Conservation (phyloP, 1,139 yeast species). For the Meyerozyma smithsonii region DNA sequence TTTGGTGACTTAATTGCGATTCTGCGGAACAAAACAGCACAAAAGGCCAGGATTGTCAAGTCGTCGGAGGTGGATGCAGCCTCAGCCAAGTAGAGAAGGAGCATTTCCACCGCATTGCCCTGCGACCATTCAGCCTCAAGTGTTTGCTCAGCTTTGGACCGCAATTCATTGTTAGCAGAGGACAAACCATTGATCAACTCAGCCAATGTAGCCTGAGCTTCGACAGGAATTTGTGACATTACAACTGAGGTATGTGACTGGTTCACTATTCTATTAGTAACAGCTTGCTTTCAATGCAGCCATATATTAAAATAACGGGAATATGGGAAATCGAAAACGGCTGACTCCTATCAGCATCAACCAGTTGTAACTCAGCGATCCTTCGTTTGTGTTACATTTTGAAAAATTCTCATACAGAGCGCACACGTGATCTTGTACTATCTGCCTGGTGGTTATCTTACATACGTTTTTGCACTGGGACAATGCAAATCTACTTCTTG, state of each 20-base stretch:
- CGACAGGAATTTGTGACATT: slow-evolving; percentile 64
- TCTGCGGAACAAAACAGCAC: slow-evolving; percentile 87
- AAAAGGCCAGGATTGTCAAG: slow-evolving; percentile 55
- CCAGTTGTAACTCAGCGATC: neutral
- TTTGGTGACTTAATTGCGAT: slow-evolving; percentile 76
- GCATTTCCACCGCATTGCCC: slow-evolving; percentile 56
- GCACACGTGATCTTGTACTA: neutral
- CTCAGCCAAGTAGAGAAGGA: slow-evolving; percentile 77
- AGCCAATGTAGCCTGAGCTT: slow-evolving; percentile 50
- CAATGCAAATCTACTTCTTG: slow-evolving; percentile 47
- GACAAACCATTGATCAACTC: slow-evolving; percentile 59
- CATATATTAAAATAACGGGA: neutral
- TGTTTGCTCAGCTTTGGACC: slow-evolving; percentile 73
- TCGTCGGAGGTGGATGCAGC: slow-evolving; percentile 62
- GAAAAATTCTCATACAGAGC: slow-evolving; percentile 1
- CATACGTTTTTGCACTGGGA: neutral
- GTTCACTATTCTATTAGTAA: neutral
- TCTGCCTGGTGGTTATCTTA: neutral
- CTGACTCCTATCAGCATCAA: neutral
- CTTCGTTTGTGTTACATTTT: neutral
- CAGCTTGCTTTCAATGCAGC: neutral
- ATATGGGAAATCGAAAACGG: neutral
- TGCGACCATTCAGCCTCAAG: slow-evolving; percentile 75
- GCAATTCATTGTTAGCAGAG: slow-evolving; percentile 69
- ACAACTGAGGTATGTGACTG: too few relatives aligned